These are phyloP conservation scores for Cadophora sp. DNA, from an alignment of 2,329 filamentous ascomycete genomes.

Conservation along the genomic window DNA sequence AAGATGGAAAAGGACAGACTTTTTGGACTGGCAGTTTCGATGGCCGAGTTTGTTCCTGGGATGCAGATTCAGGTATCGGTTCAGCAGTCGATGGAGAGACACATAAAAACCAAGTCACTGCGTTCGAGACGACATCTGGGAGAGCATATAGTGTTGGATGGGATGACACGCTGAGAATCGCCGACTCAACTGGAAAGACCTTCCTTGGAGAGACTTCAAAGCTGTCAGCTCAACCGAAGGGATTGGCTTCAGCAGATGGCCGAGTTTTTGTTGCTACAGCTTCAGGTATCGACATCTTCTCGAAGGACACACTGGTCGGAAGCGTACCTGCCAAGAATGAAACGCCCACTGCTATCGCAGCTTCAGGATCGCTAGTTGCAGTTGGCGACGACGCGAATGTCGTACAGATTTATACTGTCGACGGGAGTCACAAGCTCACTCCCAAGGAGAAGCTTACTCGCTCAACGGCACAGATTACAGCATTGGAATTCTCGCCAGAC, in stretches of 20 bases:
- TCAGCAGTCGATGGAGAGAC: slow-evolving; percentile 77
- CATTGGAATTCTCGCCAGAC: slow-evolving; percentile 81
- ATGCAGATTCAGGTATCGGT: slow-evolving; percentile 72
- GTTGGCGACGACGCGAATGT: slow-evolving; percentile 78
- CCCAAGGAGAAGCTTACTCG: slow-evolving; percentile 59
- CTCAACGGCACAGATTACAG: slow-evolving; percentile 75
- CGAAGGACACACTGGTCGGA: slow-evolving; percentile 65
- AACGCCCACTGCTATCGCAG: slow-evolving; percentile 74
- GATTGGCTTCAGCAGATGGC: slow-evolving; percentile 62
- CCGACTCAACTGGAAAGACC: slow-evolving; percentile 76
- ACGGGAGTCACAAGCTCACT: slow-evolving; percentile 61
- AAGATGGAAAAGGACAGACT: slow-evolving; percentile 58
- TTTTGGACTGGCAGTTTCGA: slow-evolving; percentile 94
- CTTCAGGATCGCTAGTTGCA: slow-evolving; percentile 71
- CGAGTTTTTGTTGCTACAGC: slow-evolving; percentile 58
- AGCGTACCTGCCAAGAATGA: slow-evolving; percentile 65
- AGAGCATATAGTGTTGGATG: slow-evolving; percentile 87
- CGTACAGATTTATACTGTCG: slow-evolving; percentile 75
- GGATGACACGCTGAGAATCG: slow-evolving; percentile 87
- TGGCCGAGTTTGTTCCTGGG: slow-evolving; percentile 85
- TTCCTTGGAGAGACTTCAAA: slow-evolving; percentile 74
- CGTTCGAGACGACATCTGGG: slow-evolving; percentile 68
- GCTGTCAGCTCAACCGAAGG: slow-evolving; percentile 82
- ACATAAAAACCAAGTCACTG: slow-evolving; percentile 86
- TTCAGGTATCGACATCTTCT: slow-evolving; percentile 65